phyloP scores from a whole-genome alignment of 768 basidiomycete genomes.

The Pulveroboletus ravenelii region DNA sequence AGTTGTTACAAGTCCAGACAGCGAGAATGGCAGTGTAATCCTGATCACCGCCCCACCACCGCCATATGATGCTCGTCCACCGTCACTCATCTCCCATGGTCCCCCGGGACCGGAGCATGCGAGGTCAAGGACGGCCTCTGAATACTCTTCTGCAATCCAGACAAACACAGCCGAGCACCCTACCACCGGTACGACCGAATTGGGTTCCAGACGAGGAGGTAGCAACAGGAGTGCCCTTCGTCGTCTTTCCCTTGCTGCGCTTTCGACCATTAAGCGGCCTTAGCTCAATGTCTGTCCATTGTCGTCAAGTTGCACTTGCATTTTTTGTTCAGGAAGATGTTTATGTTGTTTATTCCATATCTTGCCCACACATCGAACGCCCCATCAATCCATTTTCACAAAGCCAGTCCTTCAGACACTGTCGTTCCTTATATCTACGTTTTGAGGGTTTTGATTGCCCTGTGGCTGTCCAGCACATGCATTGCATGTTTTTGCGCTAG shows the following conservation, averaged over 20 bases:
- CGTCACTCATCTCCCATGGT: conserved; percentile 4
- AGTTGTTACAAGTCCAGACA: conserved; percentile 23
- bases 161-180: conserved; percentile 8
- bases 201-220: conserved; percentile 12
- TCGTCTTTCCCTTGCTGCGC: conserved; percentile 30
- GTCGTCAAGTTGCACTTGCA: background rate
- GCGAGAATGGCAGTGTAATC: conserved; percentile 28
- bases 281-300: conserved; percentile 1
- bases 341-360: conserved; percentile 5
- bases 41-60: conserved; percentile 29
- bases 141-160: conserved; percentile 20
- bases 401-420: background rate
- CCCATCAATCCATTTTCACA: background rate
- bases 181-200: conserved; percentile 5
- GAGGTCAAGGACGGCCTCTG: conserved; percentile 21
- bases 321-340: conserved; percentile 1
- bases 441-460: conserved; percentile 1
- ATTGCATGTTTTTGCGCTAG: background rate
- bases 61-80: conserved; percentile 17
- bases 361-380: conserved; percentile 1
- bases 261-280: conserved; percentile 27
- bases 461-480: background rate
- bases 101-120: conserved; percentile 1
- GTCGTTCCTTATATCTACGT: conserved; percentile 6
- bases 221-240: conserved; percentile 21